Evolutionary conservation across 2,329 filamentous ascomycete genomes (phyloP).

Genomic region (Xylaria sp.): DNA sequence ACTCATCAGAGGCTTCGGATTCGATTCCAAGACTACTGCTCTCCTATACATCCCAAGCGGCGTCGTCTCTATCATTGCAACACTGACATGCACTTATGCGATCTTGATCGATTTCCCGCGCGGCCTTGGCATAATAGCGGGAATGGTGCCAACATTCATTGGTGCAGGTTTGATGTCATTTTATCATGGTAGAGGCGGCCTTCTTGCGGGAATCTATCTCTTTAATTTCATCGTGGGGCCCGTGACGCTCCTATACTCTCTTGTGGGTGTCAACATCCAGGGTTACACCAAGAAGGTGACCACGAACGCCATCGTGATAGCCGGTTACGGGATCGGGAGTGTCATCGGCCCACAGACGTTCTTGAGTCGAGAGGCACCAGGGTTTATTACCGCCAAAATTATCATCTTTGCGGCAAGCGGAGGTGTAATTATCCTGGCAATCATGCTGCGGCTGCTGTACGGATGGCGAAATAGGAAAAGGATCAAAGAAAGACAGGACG

Average conservation of each 20-base stretch:
- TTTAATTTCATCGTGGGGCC: slow-evolving; percentile 53
- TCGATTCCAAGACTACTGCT: slow-evolving; percentile 32
- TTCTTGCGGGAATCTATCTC: slow-evolving; percentile 54
- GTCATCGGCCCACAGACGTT: slow-evolving; percentile 69
- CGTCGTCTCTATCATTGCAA: slow-evolving; percentile 43
- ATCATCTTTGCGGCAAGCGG: slow-evolving; percentile 61
- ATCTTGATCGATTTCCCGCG: slow-evolving; percentile 30
- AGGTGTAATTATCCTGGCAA: slow-evolving; percentile 11
- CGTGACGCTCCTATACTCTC: slow-evolving; percentile 53
- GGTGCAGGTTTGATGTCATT: slow-evolving; percentile 54
- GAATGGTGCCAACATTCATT: slow-evolving; percentile 51
- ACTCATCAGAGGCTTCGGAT: slow-evolving; percentile 37
- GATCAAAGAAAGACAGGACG: slow-evolving; percentile 22
- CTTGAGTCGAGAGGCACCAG: slow-evolving; percentile 61
- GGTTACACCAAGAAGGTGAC: slow-evolving; percentile 54
- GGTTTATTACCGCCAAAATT: slow-evolving; percentile 65
- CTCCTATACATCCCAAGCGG: slow-evolving; percentile 40
- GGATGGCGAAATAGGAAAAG: slow-evolving; percentile 38
- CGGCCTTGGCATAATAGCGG: slow-evolving; percentile 41
- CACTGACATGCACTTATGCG: slow-evolving; percentile 24
- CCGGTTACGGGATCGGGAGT: slow-evolving; percentile 60
- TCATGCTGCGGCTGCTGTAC: slow-evolving; percentile 45
- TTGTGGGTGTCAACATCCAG: slow-evolving; percentile 49
- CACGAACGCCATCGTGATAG: slow-evolving; percentile 51
- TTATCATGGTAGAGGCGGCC: slow-evolving; percentile 47